Base-by-base conservation (phyloP, 2,329 filamentous ascomycete genomes). In the Zalaria obscura region DNA sequence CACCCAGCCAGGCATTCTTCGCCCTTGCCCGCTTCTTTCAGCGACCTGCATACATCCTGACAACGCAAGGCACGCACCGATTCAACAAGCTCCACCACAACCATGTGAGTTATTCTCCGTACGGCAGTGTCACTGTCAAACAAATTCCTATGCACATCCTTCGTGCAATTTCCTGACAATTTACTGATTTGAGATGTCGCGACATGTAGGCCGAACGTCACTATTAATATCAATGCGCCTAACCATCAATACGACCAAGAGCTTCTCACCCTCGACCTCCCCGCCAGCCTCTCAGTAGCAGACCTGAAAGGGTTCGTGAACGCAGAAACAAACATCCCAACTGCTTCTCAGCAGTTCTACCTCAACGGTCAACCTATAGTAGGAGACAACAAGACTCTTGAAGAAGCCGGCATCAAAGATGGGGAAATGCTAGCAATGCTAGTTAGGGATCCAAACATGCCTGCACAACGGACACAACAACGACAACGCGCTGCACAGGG, bases 341-440 rank as follows among this genome's bases (percentile, higher is more conserved):
- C 78, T 11, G 68, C 70, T 36, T 72, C 80, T 37, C 87, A 95
- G 61, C 79, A 86, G 56, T 79, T 96, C 57, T 93, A 91, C 64
- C 83, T 89, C 66, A 93, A 95, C 60, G 91, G 89, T 49, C 75
- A 77, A 49, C 75, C 88, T 35, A 76, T 98, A 42, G 73, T 69
- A 50, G 80, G 87, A 62, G 80, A 88, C 53, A 64, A 73, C 44
- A 82, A 87, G 60, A 94, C 87, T 3, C 74, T 98, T 56, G 76
- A 87, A 50, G 73, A 89, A 53, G 73, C 88, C 28, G 75, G 81
- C 35, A 82, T 98, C 52, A 75, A 70, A 38, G 85, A 96, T 63
- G 86, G 86, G 42, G 91, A 95, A 56, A 88, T 98, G 83, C 68
- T 98, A 49, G 86, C 83, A 27, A 74, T 96, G 51, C 83, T 93